Base-by-base conservation (phyloP, 352 stramenopile species). In the Pythium aphanidermatum region DNA sequence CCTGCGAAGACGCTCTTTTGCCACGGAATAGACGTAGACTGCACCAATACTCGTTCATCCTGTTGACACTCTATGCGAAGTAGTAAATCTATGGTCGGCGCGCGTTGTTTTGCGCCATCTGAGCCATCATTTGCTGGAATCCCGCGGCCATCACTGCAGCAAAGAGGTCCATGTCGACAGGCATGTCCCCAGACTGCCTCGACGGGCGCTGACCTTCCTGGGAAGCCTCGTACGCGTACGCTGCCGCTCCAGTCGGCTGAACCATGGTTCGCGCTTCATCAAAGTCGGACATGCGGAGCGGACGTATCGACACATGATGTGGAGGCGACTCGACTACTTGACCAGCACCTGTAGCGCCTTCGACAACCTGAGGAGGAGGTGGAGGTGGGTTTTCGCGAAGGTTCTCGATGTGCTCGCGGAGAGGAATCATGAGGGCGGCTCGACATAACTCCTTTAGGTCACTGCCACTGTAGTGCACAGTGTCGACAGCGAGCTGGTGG, bases 391-490 rank as follows among this genome's bases (percentile, higher is more conserved):
- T 61, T 12, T 49, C 61, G n/a, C 66, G 61, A 21, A 83, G 70
- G 23, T 64, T 52, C 31, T 83, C 78, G 51, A 95, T 86, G 55
- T 92, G 76, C 46, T 93, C 83, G 25, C 81, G 78, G 47, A 95
- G 49, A 2, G 83, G 81, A 50, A 95, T 89, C 81, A 95, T 92
- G 16, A 93, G 64, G 11, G 83, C 81, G 14, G 83, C 83, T 19
- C 81, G 76, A 66, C 83, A 95, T 38, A 95, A 59, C 50, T 95
- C 83, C 60, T 95, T 95, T 21, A 99, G 64, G 60, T 99, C 96
- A 45, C 91, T 98, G 27, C 96, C 96, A 31, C 92, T 98, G 67
- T 97, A 99, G 45, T 95, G 84, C 20, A 85, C 70, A 0, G 91
- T 98, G 35, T 86, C 68, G 32, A 79, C 67, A 16, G 86, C 86